Evolutionary conservation across 768 basidiomycete species (phyloP).

Genomic region (Serendipita sp.): DNA sequence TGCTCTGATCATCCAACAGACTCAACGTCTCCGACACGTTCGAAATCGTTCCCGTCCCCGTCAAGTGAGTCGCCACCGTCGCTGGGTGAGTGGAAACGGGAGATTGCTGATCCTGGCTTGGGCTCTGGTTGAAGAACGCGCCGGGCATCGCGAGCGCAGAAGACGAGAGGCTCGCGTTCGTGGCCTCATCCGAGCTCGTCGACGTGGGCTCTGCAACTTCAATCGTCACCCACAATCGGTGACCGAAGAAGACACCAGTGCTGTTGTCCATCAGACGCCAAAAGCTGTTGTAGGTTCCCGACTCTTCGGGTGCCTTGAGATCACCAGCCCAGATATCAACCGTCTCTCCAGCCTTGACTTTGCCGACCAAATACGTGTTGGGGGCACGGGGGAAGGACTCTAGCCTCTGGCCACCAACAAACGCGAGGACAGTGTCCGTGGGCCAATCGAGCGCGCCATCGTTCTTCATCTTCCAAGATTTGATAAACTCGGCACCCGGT

Average conservation of each 20-base stretch:
- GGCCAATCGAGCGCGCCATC: conserved; percentile 51
- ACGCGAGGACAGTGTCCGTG: conserved; percentile 45
- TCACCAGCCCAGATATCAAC: conserved; percentile 57
- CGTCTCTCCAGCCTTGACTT: conserved; percentile 37
- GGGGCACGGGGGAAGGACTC: conserved; percentile 20
- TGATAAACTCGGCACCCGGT: conserved; percentile 72
- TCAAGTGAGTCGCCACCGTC: not conserved
- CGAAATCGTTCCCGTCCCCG: not conserved
- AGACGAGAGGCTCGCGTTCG: conserved; percentile 6
- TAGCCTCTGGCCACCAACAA: conserved; percentile 54
- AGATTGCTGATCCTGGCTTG: not conserved
- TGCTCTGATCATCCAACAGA: not conserved
- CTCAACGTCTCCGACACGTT: not conserved
- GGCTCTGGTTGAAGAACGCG: not conserved
- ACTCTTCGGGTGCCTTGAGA: conserved; percentile 63
- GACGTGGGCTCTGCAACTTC: conserved; percentile 1
- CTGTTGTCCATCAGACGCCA: conserved; percentile 52
- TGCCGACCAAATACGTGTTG: conserved; percentile 33
- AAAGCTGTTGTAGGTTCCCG: conserved; percentile 60
- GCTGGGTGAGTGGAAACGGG: not conserved
- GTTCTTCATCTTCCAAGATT: conserved; percentile 65
- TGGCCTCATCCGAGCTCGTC: conserved; percentile 2
- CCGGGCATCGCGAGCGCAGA: not conserved
- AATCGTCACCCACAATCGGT: conserved; percentile 35
- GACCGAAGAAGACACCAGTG: conserved; percentile 42